Evolutionary conservation across 345 rosid genomes (phyloP).

Genomic region (Geranium brycei): DNA sequence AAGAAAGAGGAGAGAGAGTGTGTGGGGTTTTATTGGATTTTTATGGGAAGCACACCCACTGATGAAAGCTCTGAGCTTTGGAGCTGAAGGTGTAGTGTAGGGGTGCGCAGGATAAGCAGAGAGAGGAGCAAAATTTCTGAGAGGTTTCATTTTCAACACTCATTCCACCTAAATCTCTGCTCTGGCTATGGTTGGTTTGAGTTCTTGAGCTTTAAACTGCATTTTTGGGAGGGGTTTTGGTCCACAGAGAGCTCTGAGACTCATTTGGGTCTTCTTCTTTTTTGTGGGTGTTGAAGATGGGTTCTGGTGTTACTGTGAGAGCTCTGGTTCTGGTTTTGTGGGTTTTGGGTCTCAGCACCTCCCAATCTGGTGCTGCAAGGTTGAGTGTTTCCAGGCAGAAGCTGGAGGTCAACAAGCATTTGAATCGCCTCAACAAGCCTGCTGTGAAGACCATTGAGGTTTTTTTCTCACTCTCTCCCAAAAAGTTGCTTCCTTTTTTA

Average conservation of each 20-base stretch:
- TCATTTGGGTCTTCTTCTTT: too few species aligned
- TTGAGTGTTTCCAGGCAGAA: slow-evolving; percentile 1
- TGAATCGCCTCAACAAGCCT: slow-evolving; percentile 2
- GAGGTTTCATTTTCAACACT: too few species aligned
- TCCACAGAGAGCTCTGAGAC: background rate
- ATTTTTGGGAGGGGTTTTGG: too few species aligned
- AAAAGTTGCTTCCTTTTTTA: background rate
- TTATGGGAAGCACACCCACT: background rate
- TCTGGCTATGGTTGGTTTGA: background rate
- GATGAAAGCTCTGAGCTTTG: background rate
- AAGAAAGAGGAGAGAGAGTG: background rate
- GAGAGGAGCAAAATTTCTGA: too few species aligned
- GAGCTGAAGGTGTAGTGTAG: too few species aligned
- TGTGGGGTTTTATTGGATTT: background rate
- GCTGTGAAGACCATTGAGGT: slow-evolving; percentile 3
- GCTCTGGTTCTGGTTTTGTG: background rate
- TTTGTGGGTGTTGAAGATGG: background rate
- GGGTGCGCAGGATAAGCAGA: background rate
- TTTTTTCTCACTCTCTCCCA: background rate
- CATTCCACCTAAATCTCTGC: background rate
- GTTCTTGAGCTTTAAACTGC: background rate
- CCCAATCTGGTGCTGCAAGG: background rate
- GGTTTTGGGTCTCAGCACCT: background rate
- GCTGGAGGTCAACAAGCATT: background rate
- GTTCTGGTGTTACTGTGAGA: background rate